Conservation (phyloP, 768 basidiomycete genomes). For the Agaricus blazei region DNA sequence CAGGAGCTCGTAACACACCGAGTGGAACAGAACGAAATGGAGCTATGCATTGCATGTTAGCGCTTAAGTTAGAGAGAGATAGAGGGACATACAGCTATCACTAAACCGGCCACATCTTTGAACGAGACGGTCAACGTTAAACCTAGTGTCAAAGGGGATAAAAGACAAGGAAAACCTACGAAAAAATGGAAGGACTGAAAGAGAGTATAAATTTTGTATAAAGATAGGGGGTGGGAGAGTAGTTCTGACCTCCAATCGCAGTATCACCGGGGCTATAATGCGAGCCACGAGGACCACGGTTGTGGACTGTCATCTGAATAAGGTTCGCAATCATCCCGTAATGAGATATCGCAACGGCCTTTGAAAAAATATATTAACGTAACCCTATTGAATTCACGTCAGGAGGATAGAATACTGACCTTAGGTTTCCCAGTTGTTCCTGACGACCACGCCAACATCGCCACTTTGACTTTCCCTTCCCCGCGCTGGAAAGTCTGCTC, state of each 20-base stretch:
- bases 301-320: conserved; percentile 43
- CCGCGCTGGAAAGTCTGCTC: conserved; percentile 41
- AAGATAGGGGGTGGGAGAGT: neutral
- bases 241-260: conserved; percentile 28
- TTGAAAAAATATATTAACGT: neutral
- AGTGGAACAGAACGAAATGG: conserved; percentile 50
- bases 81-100: conserved; percentile 39
- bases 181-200: conserved; percentile 28
- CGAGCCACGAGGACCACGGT: conserved; percentile 25
- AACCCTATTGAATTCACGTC: neutral
- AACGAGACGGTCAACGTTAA: neutral
- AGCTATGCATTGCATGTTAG: conserved; percentile 27
- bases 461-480: conserved; percentile 56
- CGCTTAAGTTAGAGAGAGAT: neutral
- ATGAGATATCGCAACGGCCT: conserved; percentile 52
- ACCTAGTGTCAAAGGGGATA: too few relatives aligned
- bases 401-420: conserved; percentile 23
- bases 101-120: conserved; percentile 38
- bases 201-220: conserved; percentile 5
- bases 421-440: conserved; percentile 68
- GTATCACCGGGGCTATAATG: conserved; percentile 48
- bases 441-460: conserved; percentile 60
- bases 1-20: conserved; percentile 25
- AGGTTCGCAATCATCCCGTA: conserved; percentile 52
- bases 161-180: conserved; percentile 33